Percentiles rank a stretch among this genome's conserved stretches.
These are phyloP conservation scores for Candida sp. DNA, from an alignment of 1,139 yeast species.

Conservation along the genomic window DNA sequence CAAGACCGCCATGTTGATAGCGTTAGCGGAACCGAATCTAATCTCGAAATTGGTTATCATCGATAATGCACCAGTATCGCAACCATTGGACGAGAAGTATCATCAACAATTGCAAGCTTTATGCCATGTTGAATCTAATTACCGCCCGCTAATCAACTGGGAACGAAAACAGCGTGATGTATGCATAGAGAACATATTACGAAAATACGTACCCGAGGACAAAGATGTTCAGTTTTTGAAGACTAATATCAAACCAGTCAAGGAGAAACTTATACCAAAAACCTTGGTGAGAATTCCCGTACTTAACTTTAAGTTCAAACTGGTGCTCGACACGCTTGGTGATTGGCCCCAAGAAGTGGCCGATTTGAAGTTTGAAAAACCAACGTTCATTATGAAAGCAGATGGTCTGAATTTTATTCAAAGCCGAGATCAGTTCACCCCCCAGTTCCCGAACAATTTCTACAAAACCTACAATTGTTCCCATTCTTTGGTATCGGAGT, in stretches of 20 bases:
- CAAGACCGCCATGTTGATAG: slow-evolving; percentile 46
- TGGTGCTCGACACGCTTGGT: slow-evolving; percentile 28
- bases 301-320: slow-evolving; percentile 21
- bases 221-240: slow-evolving; percentile 25
- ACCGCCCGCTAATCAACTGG: background rate
- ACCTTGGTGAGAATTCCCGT: slow-evolving; percentile 21
- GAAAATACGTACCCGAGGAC: slow-evolving; percentile 19
- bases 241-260: slow-evolving; percentile 21
- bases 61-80: slow-evolving; percentile 44
- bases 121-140: slow-evolving; percentile 24
- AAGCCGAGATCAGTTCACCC: slow-evolving; percentile 26
- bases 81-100: slow-evolving; percentile 22
- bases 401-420: slow-evolving; percentile 37
- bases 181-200: slow-evolving; percentile 15
- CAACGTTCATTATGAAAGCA: slow-evolving; percentile 41
- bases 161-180: background rate
- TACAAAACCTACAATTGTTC: slow-evolving; percentile 35
- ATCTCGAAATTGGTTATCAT: slow-evolving; percentile 40
- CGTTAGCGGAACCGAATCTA: slow-evolving; percentile 34
- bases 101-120: slow-evolving; percentile 26
- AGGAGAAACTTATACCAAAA: slow-evolving; percentile 15
- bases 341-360: slow-evolving; percentile 39
- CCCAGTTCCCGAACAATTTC: slow-evolving; percentile 30
- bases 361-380: slow-evolving; percentile 23
- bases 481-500: slow-evolving; percentile 45